Evolutionary conservation across 345 rosid genomes (phyloP), one percentile per base, ranked within the genome.

Genomic region (Excoecaria cochinchinensis): DNA sequence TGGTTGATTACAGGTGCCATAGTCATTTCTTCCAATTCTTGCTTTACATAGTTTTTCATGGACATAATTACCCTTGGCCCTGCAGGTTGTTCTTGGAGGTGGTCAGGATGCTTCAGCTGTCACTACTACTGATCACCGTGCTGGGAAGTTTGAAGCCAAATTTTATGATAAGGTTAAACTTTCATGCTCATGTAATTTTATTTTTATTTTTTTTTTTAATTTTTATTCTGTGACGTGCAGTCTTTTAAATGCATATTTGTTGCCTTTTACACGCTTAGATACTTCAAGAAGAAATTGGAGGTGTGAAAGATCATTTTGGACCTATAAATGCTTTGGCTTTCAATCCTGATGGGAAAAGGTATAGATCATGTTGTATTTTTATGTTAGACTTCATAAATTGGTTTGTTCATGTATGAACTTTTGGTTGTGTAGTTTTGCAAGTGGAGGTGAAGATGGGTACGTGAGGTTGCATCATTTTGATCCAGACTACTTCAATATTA

Each of bases 61-160:
- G 25, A 19, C 16, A 24, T 67, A 39, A 59, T 21, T 73, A 46
- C 40, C 11, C 15, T 72, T 67, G 65, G 36, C 70, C 57, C 4
- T 64, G 17, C 78, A 95, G 99, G 97, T 93, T 82, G 95, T 95
- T 69, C 93, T 95, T 84, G 98, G 99, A 82, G 98, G 99, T 82
- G 99, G 99, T 82, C 99, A 93, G 78, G 97, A 93, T 81, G 95
- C 98, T 67, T 93, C 98, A 59, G 84, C 99, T 67, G 97, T 95
- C 67, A 95, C 99, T 5, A 95, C 97, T 50, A 93, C 98, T 21
- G 98, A 95, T 79, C 98, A 93, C 80, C 95, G 97, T 77, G 97
- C 99, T 51, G 98, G 99, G 67, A 93, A 95, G 83, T 95, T 95
- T 47, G 99, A 95, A 78, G 98, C 99, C 69, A 95, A 93, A 77